Base-by-base conservation (phyloP, 331 rosid genomes). In the Pyracantha coccinea region DNA sequence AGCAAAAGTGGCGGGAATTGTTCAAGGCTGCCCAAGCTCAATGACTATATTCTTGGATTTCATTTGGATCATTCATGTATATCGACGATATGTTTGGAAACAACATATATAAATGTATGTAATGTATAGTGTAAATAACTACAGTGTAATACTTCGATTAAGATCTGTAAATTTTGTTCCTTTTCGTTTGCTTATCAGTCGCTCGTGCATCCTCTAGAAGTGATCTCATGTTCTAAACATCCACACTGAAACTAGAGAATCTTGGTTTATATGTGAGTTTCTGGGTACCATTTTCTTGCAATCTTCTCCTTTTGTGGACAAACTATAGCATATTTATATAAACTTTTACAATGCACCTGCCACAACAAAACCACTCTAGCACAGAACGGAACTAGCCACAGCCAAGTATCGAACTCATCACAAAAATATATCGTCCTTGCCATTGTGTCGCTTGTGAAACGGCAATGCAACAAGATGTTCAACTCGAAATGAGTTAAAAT, bases 1-100 rank as follows among this genome's bases (percentile, higher is more conserved):
- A 86, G 21, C 79, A 77, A 57, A 93, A 90, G 77, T 93, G 97
- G 97, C 77, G 38, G 70, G 93, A 91, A 79, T 81, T 91, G 69
- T 91, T 93, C 79, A 73, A 75, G 82, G 77, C 86, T 32, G 92
- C 87, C 0, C 72, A 68, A 29, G 71, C 74, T 60, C 41, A 69
- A 14, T 85, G 78, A 73, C 53, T 59, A 19, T 14, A 33, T 16
- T 45, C 1, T 44, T 44, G 50, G 50, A 44, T 52, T 15, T 33
- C 25, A 17, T 44, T 54, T 45, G 14, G 27, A 21, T 52, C 76
- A 59, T 58, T 32, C 31, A 33, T 31, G 23, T 35, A 12, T 13
- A 20, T 47, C 15, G 0, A 20, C 21, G 64, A 24, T 44, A 23
- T 68, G 64, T 15, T 77, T 63, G 31, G 33, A 72, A 64, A 7